phyloP scores from a whole-genome alignment of 1,139 yeast genomes.

The Candida dubliniensis region DNA sequence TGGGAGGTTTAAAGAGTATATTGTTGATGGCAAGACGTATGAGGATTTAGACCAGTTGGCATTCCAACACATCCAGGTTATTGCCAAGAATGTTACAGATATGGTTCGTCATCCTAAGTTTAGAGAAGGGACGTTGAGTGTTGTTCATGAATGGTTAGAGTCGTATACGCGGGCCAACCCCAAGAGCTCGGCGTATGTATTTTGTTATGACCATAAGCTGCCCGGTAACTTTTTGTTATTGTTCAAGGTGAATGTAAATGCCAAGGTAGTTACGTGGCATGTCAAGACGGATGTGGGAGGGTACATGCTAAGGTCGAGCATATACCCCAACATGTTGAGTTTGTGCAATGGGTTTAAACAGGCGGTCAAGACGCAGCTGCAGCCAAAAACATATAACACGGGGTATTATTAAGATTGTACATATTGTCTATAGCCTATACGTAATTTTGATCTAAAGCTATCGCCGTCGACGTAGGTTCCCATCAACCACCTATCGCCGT shows the following conservation, averaged over 20 bases:
- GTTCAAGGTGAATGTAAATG: conserved; percentile 72
- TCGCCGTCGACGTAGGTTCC: conserved; percentile 80
- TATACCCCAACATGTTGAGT: conserved; percentile 82
- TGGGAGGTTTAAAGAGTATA: conserved; percentile 60
- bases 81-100: conserved; percentile 81
- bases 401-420: conserved; percentile 6
- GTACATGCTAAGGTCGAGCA: conserved; percentile 72
- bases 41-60: conserved; percentile 92
- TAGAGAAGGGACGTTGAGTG: conserved; percentile 76
- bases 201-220: conserved; percentile 84
- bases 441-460: conserved; percentile 62
- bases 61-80: conserved; percentile 82
- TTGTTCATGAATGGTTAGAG: conserved; percentile 84
- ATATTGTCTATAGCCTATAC: conserved; percentile 25
- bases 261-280: conserved; percentile 83
- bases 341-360: conserved; percentile 93
- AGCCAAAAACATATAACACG: conserved; percentile 4
- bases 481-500: conserved; percentile 69
- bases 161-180: conserved; percentile 91
- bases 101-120: conserved; percentile 87
- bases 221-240: conserved; percentile 91
- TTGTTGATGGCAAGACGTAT: conserved; percentile 69
- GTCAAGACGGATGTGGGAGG: conserved; percentile 89
- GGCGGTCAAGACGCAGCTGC: conserved; percentile 35
- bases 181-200: conserved; percentile 85